Percentiles rank a stretch among this genome's conserved stretches.
Evolutionary conservation across 2,329 filamentous ascomycete genomes (phyloP).

Genomic region (Pyrenophora seminiperda): DNA sequence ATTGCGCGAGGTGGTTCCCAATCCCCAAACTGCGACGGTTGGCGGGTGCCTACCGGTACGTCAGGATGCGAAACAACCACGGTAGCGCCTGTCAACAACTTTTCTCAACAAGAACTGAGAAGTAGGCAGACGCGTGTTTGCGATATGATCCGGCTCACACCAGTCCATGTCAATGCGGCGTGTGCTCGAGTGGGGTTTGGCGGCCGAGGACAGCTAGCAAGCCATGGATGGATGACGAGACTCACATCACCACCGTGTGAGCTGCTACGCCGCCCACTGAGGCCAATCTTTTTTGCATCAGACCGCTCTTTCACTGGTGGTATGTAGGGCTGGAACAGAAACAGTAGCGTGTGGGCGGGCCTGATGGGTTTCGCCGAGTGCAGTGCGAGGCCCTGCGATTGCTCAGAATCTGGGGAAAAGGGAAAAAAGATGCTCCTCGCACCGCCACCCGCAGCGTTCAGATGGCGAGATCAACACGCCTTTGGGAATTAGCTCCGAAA

Average conservation of each 20-base stretch:
- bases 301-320: slow-evolving; percentile 25
- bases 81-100: slow-evolving; percentile 13
- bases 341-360: too few species aligned
- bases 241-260: slow-evolving; percentile 35
- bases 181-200: slow-evolving; percentile 16
- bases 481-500: slow-evolving; percentile 29
- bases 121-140: not conserved
- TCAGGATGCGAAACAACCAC: slow-evolving; percentile 17
- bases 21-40: not conserved
- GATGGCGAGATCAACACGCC: slow-evolving; percentile 31
- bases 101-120: slow-evolving; percentile 22
- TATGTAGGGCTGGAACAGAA: not conserved
- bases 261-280: slow-evolving; percentile 20
- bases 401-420: slow-evolving; percentile 32
- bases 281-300: slow-evolving; percentile 21
- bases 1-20: not conserved
- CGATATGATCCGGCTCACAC: slow-evolving; percentile 8
- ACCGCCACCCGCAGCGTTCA: slow-evolving; percentile 30
- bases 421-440: slow-evolving; percentile 15
- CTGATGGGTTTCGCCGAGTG: not conserved
- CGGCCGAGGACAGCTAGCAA: slow-evolving; percentile 16
- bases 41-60: slow-evolving; percentile 5
- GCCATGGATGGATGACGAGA: slow-evolving; percentile 28
- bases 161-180: slow-evolving; percentile 8
- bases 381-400: slow-evolving; percentile 6